Evolutionary conservation across 75 land plant genomes (phyloP), one percentile per base, ranked within the genome.

Genomic region (Selaginella moellendorffii): DNA sequence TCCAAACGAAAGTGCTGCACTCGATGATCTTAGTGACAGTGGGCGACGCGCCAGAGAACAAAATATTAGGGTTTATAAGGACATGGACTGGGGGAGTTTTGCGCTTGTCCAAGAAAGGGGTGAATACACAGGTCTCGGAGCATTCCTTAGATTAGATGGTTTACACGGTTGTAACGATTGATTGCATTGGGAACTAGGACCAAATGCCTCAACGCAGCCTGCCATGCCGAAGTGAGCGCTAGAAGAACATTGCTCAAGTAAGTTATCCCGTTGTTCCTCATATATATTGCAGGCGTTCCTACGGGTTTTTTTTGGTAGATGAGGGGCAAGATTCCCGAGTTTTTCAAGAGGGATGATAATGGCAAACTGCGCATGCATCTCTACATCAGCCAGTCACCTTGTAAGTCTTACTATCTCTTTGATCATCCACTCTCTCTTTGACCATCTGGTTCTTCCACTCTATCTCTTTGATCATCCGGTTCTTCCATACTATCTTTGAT

Each of bases 221-320:
- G 87, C 1, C 98, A 93, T 61, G 96, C 98, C 30, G 98, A 93
- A 74, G 71, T 86, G n/a, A 74, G 88, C 30, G 98, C 96, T 0
- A 53, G 96, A 26, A 76, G 98, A 70, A 72, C 87, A 63, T 75
- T 90, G 1, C 21, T 82, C 23, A 79, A 78, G 84, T 81, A 36
- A 36, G 14, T 14, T 5, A 5, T 5, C 46, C 5, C 46, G 14
- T 14, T 36, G 46, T 36, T n/a, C n/a, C n/a, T n/a, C n/a, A n/a
- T n/a, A n/a, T n/a, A n/a, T n/a, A n/a, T n/a, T n/a, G n/a, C n/a
- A n/a, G n/a, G n/a, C n/a, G n/a, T n/a, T n/a, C n/a, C n/a, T n/a
- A n/a, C n/a, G n/a, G n/a, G n/a, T n/a, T n/a, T n/a, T n/a, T n/a
- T n/a, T n/a, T n/a, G n/a, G n/a, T n/a, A n/a, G n/a, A n/a, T n/a